phyloP scores from a whole-genome alignment of 495 filamentous ascomycete species.

The Tuber calosporum region DNA sequence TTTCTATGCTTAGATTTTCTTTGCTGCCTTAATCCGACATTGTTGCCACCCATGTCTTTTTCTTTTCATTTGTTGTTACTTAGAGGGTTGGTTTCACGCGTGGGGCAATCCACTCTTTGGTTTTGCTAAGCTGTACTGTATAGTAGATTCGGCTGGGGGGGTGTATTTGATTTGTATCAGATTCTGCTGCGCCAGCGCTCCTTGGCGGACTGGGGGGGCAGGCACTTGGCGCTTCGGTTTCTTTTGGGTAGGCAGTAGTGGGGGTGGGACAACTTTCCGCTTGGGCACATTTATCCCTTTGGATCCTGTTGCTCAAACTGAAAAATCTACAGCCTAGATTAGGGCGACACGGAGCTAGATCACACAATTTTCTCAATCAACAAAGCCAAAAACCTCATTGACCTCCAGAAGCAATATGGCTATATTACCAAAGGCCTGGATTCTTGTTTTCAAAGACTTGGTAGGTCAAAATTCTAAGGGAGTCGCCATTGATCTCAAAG shows the following conservation, averaged over 20 bases:
- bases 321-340: too few relatives aligned
- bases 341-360: constrained; percentile 72
- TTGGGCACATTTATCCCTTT: constrained; percentile 51
- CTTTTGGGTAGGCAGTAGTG: constrained; percentile 41
- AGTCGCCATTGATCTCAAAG: constrained; percentile 84
- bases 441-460: constrained; percentile 94
- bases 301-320: too few relatives aligned
- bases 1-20: too few relatives aligned
- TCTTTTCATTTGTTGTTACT: too few relatives aligned
- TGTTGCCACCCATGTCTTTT: too few relatives aligned
- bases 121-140: too few relatives aligned
- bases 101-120: too few relatives aligned
- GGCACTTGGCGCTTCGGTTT: constrained; percentile 43
- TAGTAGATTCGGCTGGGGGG: too few relatives aligned
- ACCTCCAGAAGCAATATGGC: constrained; percentile 82
- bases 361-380: constrained; percentile 93
- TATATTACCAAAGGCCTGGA: constrained; percentile 99
- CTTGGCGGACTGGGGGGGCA: constrained; percentile 45
- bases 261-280: constrained; percentile 52
- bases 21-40: too few relatives aligned
- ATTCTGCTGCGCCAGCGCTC: constrained; percentile 34
- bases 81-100: too few relatives aligned
- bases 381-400: constrained; percentile 83
- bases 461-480: constrained; percentile 80
- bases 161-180: too few relatives aligned